phyloP scores from a whole-genome alignment of 2,329 filamentous ascomycete genomes.

The Tolypocladium sp. region DNA sequence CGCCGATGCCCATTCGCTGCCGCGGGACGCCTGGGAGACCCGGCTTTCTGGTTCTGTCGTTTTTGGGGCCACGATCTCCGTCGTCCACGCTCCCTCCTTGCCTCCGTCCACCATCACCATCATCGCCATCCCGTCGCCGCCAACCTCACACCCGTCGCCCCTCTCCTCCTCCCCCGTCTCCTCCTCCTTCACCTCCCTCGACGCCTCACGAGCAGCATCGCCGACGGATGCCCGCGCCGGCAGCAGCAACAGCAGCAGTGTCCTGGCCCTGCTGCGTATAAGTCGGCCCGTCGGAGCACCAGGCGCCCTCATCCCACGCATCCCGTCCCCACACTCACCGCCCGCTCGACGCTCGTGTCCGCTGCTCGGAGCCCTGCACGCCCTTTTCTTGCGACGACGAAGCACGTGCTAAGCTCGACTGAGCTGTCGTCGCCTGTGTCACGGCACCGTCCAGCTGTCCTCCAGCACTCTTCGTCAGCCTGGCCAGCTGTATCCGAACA shows the following conservation, averaged over 20 bases:
- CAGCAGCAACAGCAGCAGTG: background rate
- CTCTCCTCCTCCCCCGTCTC: background rate
- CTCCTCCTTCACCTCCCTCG: background rate
- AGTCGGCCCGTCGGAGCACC: background rate
- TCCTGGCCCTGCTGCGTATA: background rate
- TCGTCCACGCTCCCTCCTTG: background rate
- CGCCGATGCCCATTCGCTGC: background rate
- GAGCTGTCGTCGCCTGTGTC: background rate
- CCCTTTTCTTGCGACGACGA: background rate
- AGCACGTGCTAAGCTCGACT: background rate
- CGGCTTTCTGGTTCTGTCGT: conserved; percentile 4
- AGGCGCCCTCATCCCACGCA: background rate
- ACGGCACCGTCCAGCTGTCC: background rate
- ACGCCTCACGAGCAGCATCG: background rate
- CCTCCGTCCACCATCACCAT: background rate
- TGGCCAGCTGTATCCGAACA: background rate
- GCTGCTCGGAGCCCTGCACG: background rate
- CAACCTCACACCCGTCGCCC: background rate
- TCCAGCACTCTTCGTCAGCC: background rate
- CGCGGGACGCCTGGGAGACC: conserved; percentile 1
- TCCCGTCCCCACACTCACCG: background rate
- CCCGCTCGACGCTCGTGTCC: background rate
- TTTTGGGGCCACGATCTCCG: background rate
- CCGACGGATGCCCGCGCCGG: background rate
- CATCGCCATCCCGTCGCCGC: background rate